These are phyloP conservation scores for Epichloe elymi DNA, from an alignment of 2,329 filamentous ascomycete species.

Conservation along the genomic window DNA sequence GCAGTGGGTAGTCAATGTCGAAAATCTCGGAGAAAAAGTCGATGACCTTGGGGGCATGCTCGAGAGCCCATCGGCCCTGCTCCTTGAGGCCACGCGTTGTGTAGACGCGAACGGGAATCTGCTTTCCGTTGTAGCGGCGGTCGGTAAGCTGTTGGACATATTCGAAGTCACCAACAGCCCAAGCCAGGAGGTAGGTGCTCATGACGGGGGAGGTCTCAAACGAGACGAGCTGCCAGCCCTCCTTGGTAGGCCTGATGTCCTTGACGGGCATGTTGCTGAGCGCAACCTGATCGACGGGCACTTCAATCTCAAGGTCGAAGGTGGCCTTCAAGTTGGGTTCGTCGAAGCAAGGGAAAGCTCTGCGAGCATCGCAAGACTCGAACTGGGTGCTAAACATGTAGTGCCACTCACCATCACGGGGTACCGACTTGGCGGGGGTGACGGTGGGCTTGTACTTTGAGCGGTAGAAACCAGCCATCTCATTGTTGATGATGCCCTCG, in stretches of 20 bases:
- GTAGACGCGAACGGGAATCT: constrained; percentile 86
- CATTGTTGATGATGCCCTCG: constrained; percentile 71
- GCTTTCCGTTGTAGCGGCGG: constrained; percentile 81
- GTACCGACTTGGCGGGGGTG: constrained; percentile 61
- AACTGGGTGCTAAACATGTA: constrained; percentile 93
- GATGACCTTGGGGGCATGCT: constrained; percentile 85
- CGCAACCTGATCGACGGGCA: constrained; percentile 76
- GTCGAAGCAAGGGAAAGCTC: constrained; percentile 95
- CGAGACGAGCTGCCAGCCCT: constrained; percentile 58
- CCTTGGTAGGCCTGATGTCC: constrained; percentile 41
- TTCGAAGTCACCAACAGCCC: constrained; percentile 95
- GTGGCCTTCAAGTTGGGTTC: constrained; percentile 95
- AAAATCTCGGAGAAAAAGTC: constrained; percentile 97
- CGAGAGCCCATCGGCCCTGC: constrained; percentile 77
- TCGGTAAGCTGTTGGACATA: constrained; percentile 87
- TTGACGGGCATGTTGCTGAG: constrained; percentile 94
- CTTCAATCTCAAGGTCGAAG: constrained; percentile 86
- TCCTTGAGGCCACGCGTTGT: constrained; percentile 90
- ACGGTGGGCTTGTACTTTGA: constrained; percentile 81
- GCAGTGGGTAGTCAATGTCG: constrained; percentile 81
- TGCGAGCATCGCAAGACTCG: constrained; percentile 86
- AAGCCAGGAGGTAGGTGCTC: constrained; percentile 84
- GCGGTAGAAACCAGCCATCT: constrained; percentile 88
- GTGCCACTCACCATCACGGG: constrained; percentile 54
- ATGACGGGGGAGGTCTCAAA: constrained; percentile 81